Base-by-base conservation (phyloP, 768 basidiomycete species). In the Kondoa malvinella region DNA sequence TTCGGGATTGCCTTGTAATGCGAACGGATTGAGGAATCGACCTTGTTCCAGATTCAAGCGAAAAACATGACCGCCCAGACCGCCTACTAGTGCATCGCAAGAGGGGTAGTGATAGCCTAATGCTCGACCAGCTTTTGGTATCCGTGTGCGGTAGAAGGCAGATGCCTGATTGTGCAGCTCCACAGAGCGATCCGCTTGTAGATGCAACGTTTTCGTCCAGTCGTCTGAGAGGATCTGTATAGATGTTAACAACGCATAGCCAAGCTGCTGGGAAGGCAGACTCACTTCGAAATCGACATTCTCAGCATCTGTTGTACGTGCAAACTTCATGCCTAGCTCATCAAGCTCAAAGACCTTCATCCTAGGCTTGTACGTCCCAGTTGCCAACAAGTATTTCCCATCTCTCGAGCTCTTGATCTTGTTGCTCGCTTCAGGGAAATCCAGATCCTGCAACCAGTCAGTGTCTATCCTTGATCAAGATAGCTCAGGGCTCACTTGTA, bases 281-380 rank as follows among this genome's bases (percentile, higher is more conserved):
- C 92, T 83, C 80, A 95, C 92, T 81, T 87, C 83, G 79, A 99
- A 99, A 77, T 99, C 95, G 71, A 99, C 87, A 77, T 97, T 99
- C 80, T 97, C 94, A 15, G 87, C 84, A 75, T 99, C 92, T 1
- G 92, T 86, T 74, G 96, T 94, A 40, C 95, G 82, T 80, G 96
- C 94, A 76, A 94, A 96, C 77, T 99, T 97, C 67, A 88, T 81
- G 3, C 90, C 85, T 33, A 99, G 82, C 73, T 94, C 87, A 76
- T 89, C 86, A 50, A 99, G 78, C 77, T 97, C 95, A 86, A 88
- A 99, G 2, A 94, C 89, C 67, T 88, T 83, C 77, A 97, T 90
- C 76, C 95, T 90, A 1, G 95, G 95, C 77, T 99, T 99, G 79
- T 99, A 99, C 1, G 87, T 89, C 29, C 95, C 95, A 27, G 94